Evolutionary conservation across 2,329 filamentous ascomycete species (phyloP).

Genomic region (Chaetomium strumarium): DNA sequence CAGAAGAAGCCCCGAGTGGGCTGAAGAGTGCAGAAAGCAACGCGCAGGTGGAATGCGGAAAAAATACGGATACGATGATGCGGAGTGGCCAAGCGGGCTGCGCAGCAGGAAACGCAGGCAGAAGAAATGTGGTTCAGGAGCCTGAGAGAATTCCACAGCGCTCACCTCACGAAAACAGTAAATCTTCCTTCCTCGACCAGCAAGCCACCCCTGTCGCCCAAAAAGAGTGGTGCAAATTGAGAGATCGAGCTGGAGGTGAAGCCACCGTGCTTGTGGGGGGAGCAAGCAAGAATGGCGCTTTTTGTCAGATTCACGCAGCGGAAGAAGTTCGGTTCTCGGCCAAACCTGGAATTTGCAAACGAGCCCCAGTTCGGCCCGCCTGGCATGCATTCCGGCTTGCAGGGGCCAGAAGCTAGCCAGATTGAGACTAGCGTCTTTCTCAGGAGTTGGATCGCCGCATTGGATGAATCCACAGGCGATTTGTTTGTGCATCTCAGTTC

Average conservation of each 20-base stretch:
- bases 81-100: conserved; percentile 8
- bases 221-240: conserved; percentile 2
- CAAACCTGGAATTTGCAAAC: no score
- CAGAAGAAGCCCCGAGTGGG: background rate
- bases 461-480: no score
- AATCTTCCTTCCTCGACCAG: conserved; percentile 4
- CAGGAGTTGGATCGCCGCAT: no score
- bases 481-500: no score
- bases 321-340: conserved; percentile 9
- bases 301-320: conserved; percentile 1
- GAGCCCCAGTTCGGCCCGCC: no score
- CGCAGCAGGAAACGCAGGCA: background rate
- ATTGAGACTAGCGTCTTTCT: no score
- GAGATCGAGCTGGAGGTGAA: conserved; percentile 8
- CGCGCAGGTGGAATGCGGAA: conserved; percentile 6
- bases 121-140: conserved; percentile 11
- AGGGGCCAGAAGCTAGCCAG: no score
- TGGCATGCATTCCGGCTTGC: no score
- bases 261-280: conserved; percentile 14
- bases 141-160: conserved; percentile 15
- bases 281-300: conserved; percentile 8
- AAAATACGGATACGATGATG: conserved; percentile 13
- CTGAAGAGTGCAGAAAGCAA: background rate
- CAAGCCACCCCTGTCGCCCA: conserved; percentile 7
- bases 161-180: conserved; percentile 17